Evolutionary conservation across 768 basidiomycete species (phyloP).

Genomic region (Suillus spraguei): DNA sequence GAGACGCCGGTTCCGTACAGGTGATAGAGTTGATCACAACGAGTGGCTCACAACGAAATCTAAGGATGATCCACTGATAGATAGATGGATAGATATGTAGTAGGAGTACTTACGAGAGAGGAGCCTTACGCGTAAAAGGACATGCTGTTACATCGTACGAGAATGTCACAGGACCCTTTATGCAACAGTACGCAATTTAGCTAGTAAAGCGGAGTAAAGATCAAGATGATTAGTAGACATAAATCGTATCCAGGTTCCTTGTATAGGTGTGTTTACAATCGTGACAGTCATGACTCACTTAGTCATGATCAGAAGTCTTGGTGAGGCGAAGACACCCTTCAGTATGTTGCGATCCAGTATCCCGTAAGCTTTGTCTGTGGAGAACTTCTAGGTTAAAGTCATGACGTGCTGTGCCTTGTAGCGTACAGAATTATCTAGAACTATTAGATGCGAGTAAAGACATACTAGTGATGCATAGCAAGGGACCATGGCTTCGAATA

Average conservation of each 20-base stretch:
- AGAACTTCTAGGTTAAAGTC: background rate
- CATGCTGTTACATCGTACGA: background rate
- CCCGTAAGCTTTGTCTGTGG: background rate
- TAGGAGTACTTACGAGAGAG: slow-evolving; percentile 1
- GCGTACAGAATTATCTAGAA: background rate
- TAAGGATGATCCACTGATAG: background rate
- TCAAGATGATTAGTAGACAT: background rate
- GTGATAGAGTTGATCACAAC: background rate
- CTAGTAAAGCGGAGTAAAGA: background rate
- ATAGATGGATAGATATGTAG: background rate
- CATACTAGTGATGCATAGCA: slow-evolving; percentile 3
- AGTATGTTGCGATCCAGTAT: background rate
- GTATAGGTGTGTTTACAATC: background rate
- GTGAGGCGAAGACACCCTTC: background rate
- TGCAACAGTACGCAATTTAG: background rate
- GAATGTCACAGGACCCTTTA: background rate
- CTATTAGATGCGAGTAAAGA: slow-evolving; percentile 6
- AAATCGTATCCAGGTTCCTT: background rate
- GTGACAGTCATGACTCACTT: background rate
- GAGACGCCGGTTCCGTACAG: background rate
- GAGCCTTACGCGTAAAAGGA: background rate
- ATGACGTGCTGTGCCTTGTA: background rate
- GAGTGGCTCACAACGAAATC: background rate
- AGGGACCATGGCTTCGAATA: slow-evolving; percentile 4
- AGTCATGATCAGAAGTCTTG: background rate